Evolutionary conservation across 2,329 filamentous ascomycete species (phyloP).

Genomic region (Ophiocordyceps camponoti-leonardi): DNA sequence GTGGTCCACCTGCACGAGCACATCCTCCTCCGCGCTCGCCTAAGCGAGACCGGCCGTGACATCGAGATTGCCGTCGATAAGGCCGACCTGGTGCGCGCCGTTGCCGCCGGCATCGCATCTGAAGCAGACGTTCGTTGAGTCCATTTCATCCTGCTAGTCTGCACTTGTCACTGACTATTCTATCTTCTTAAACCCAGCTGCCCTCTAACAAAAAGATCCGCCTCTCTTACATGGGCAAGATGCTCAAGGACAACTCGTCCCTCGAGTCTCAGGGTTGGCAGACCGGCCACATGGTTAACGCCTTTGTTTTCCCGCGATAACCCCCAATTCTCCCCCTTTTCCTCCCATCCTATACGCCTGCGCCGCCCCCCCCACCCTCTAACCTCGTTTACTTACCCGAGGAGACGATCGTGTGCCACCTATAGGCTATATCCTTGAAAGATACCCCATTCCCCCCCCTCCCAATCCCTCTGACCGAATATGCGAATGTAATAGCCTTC

Average conservation of each 20-base stretch:
- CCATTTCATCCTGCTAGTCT: neutral
- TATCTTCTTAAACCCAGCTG: too few relatives aligned
- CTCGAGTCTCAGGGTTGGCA: constrained; percentile 60
- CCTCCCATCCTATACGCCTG: too few relatives aligned
- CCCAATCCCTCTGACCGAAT: neutral
- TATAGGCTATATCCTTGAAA: neutral
- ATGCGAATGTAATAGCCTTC: neutral
- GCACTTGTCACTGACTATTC: too few relatives aligned
- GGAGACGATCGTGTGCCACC: neutral
- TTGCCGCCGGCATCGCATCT: constrained; percentile 42
- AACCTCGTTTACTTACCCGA: neutral
- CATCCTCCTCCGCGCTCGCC: constrained; percentile 40
- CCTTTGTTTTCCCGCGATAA: constrained; percentile 43
- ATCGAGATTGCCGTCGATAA: constrained; percentile 38
- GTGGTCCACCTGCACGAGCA: constrained; percentile 33
- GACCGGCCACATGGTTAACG: constrained; percentile 59
- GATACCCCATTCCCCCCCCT: neutral
- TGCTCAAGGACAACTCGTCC: constrained; percentile 51
- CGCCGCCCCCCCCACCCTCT: too few relatives aligned
- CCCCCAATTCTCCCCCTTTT: too few relatives aligned
- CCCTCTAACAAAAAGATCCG: constrained; percentile 40
- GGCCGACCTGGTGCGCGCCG: constrained; percentile 43
- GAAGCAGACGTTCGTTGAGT: constrained; percentile 3
- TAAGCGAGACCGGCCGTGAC: constrained; percentile 52
- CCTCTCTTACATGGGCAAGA: constrained; percentile 66